Percentiles rank a stretch among this genome's conserved stretches.
phyloP scores from a whole-genome alignment of 805 yeast species.

The Scheffersomyces coipomensis region DNA sequence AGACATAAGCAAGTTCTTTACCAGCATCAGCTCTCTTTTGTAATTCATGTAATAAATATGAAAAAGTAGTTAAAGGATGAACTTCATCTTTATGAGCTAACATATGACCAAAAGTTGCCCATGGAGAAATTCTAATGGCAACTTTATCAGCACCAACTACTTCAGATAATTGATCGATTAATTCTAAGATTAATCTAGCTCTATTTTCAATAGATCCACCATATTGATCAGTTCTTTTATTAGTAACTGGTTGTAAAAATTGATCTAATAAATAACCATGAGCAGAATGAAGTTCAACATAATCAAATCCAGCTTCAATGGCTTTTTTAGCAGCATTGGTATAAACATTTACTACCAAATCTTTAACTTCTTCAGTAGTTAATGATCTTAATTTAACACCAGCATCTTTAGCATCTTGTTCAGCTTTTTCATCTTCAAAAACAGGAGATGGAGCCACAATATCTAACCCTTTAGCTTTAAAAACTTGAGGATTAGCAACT shows the following conservation, averaged over 20 bases:
- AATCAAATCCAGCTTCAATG: slow-evolving; percentile 20
- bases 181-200: slow-evolving; percentile 14
- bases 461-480: slow-evolving; percentile 18
- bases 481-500: slow-evolving; percentile 24
- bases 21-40: slow-evolving; percentile 26
- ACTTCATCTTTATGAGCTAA: slow-evolving; percentile 25
- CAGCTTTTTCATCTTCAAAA: slow-evolving; percentile 12
- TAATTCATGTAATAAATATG: slow-evolving; percentile 28
- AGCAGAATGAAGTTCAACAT: slow-evolving; percentile 21
- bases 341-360: slow-evolving; percentile 9
- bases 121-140: slow-evolving; percentile 31
- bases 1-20: slow-evolving; percentile 32
- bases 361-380: slow-evolving; percentile 16
- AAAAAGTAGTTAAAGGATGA: slow-evolving; percentile 14
- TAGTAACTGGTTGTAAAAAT: slow-evolving; percentile 15
- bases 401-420: slow-evolving; percentile 9
- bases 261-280: slow-evolving; percentile 23
- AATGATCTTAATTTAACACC: slow-evolving; percentile 14
- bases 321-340: slow-evolving; percentile 14
- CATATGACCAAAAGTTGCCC: slow-evolving; percentile 26
- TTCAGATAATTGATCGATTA: slow-evolving; percentile 14
- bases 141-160: slow-evolving; percentile 14
- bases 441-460: slow-evolving; percentile 13
- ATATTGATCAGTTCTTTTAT: slow-evolving; percentile 20
- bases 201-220: slow-evolving; percentile 24